Percentiles rank a stretch among this genome's conserved stretches.
These are phyloP conservation scores for Colletotrichum camelliae DNA, from an alignment of 2,329 filamentous ascomycete genomes.

Conservation along the genomic window DNA sequence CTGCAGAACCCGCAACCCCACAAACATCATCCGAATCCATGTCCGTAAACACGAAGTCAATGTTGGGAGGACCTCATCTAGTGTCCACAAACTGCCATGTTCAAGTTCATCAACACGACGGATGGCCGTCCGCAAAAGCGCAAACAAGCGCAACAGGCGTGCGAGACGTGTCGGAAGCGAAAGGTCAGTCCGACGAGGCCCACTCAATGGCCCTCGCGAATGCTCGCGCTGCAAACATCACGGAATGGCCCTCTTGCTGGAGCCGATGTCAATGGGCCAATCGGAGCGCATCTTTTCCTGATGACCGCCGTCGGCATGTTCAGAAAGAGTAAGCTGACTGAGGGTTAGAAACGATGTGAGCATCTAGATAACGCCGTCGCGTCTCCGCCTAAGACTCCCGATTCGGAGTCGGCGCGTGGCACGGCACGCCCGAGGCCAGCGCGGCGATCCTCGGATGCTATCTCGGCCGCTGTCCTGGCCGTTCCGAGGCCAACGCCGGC, in stretches of 20 bases:
- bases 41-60: background rate
- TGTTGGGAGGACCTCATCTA: background rate
- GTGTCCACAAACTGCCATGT: constrained; percentile 5
- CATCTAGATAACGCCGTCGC: constrained; percentile 2
- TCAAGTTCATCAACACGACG: constrained; percentile 24
- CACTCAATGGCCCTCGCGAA: background rate
- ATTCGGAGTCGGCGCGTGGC: background rate
- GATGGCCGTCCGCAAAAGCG: constrained; percentile 5
- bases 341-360: constrained; percentile 20
- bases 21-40: background rate
- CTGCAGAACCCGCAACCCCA: background rate
- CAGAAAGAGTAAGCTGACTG: background rate
- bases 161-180: constrained; percentile 19
- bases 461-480: background rate
- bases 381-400: background rate
- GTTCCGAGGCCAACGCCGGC: background rate
- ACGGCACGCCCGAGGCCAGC: background rate
- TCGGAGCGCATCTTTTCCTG: background rate
- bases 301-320: background rate
- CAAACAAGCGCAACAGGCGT: constrained; percentile 21
- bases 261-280: background rate
- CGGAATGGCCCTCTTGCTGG: background rate
- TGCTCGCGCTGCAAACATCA: background rate
- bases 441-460: background rate
- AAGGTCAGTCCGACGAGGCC: constrained; percentile 8